A percentile compares a stretch with the other conserved stretches of the same genome.
Conservation (phyloP, 2,329 filamentous ascomycete species). For the Pseudogymnoascus pannorum region DNA sequence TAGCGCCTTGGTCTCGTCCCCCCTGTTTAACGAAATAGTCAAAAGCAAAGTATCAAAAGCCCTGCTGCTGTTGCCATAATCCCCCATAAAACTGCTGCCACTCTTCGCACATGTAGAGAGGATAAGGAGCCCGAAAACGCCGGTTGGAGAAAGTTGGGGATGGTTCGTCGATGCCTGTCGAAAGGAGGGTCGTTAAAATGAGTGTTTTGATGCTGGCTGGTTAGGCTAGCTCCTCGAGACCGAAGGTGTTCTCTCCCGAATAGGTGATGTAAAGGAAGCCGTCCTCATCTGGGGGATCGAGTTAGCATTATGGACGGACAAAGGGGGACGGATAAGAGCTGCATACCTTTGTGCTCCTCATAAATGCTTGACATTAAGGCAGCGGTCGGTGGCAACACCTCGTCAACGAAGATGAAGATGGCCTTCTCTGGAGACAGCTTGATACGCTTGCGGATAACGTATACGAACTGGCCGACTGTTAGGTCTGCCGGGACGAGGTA, state of each 20-base stretch:
- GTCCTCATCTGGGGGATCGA: slow-evolving; percentile 45
- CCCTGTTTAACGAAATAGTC: slow-evolving; percentile 7
- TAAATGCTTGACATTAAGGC: slow-evolving; percentile 99
- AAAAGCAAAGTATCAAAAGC: background rate
- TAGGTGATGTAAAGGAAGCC: slow-evolving; percentile 97
- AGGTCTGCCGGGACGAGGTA: slow-evolving; percentile 96
- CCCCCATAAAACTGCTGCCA: background rate
- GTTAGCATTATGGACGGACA: background rate
- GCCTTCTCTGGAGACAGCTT: slow-evolving; percentile 99
- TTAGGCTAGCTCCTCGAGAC: slow-evolving; percentile 37
- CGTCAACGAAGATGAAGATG: slow-evolving; percentile 99
- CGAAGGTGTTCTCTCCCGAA: slow-evolving; percentile 99
- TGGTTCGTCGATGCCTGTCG: slow-evolving; percentile 4
- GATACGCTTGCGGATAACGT: slow-evolving; percentile 99
- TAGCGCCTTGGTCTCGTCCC: background rate
- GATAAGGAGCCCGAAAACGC: slow-evolving; percentile 5
- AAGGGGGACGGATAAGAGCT: background rate
- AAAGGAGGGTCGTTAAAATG: slow-evolving; percentile 9
- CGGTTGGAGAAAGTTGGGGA: background rate
- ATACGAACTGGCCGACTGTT: slow-evolving; percentile 98
- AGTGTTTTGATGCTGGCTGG: background rate
- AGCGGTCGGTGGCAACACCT: slow-evolving; percentile 91
- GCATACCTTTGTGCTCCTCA: slow-evolving; percentile 78
- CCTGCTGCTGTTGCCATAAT: slow-evolving; percentile 6
- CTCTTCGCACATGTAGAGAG: background rate